phyloP scores from a whole-genome alignment of 176 grass and related monocot genomes.

The Ampelocalamus luodianensis region DNA sequence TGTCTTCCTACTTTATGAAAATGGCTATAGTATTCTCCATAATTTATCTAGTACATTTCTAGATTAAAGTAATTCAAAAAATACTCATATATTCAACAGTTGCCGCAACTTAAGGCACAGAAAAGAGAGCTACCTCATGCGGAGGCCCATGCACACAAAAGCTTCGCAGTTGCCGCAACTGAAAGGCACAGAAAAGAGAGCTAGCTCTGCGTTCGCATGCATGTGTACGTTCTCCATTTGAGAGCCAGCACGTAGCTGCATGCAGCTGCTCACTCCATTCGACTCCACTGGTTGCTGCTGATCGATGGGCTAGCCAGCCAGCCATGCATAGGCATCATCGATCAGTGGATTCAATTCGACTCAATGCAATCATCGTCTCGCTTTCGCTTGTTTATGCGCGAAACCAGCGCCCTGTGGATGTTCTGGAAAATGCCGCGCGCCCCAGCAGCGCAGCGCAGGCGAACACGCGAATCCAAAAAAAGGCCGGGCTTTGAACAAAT shows the following conservation, averaged over 20 bases:
- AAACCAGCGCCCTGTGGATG: conserved; percentile 14
- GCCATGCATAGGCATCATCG: neutral
- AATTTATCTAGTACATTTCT: too few species aligned
- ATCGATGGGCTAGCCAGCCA: neutral
- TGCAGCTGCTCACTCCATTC: neutral
- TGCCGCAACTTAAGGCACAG: too few species aligned
- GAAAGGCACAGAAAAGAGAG: conserved; percentile 38
- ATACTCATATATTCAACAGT: too few species aligned
- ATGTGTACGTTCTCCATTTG: neutral
- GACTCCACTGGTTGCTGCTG: neutral
- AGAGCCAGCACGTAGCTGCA: neutral
- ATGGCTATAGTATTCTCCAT: too few species aligned
- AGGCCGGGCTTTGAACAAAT: conserved; percentile 27
- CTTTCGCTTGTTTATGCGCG: neutral
- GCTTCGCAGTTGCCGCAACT: conserved; percentile 32
- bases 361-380: conserved; percentile 12
- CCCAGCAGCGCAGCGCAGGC: neutral
- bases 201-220: neutral
- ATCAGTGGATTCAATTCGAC: conserved; percentile 8
- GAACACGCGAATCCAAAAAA: conserved; percentile 32
- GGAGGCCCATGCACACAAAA: conserved; percentile 42
- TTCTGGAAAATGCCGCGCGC: conserved; percentile 50
- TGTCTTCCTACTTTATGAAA: too few species aligned
- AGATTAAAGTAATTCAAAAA: too few species aligned
- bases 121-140: too few species aligned